These are phyloP conservation scores for Cymodocea nodosa DNA, from an alignment of 116 monocot genomes.

Conservation along the genomic window DNA sequence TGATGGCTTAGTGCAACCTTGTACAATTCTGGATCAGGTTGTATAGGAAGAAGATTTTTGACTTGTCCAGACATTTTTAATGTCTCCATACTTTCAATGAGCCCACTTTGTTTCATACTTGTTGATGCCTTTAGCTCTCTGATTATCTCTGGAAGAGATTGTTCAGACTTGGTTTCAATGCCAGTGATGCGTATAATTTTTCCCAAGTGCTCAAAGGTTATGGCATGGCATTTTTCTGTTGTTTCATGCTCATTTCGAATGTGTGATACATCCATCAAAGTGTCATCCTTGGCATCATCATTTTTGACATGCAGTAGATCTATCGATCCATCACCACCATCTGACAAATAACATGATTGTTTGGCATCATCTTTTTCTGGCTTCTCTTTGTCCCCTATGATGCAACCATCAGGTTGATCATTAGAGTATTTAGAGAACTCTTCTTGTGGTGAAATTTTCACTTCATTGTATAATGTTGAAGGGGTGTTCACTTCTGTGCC, in stretches of 20 bases:
- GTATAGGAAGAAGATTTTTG: constrained; percentile 32
- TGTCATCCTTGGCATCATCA: neutral
- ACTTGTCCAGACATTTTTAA: constrained; percentile 32
- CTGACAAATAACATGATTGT: neutral
- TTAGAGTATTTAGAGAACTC: neutral
- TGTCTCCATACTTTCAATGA: neutral
- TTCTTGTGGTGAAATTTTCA: neutral
- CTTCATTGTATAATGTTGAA: neutral
- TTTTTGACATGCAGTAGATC: neutral
- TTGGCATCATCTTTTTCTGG: neutral
- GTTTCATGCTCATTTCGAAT: neutral
- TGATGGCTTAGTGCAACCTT: constrained; percentile 71
- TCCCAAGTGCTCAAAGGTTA: constrained; percentile 2
- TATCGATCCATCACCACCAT: neutral
- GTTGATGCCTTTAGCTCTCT: constrained; percentile 2
- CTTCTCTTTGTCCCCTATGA: neutral
- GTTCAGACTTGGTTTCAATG: constrained; percentile 5
- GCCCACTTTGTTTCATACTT: constrained; percentile 13
- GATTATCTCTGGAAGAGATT: constrained; percentile 8
- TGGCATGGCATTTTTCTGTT: constrained; percentile 2
- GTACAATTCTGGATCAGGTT: constrained; percentile 63
- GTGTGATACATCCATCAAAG: neutral
- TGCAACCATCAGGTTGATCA: neutral
- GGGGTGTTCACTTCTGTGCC: neutral
- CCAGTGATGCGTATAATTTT: constrained; percentile 5